Percentiles rank a stretch among this genome's conserved stretches.
These are phyloP conservation scores for Pestalotiopsis fici DNA, from an alignment of 2,329 filamentous ascomycete species.

Conservation along the genomic window DNA sequence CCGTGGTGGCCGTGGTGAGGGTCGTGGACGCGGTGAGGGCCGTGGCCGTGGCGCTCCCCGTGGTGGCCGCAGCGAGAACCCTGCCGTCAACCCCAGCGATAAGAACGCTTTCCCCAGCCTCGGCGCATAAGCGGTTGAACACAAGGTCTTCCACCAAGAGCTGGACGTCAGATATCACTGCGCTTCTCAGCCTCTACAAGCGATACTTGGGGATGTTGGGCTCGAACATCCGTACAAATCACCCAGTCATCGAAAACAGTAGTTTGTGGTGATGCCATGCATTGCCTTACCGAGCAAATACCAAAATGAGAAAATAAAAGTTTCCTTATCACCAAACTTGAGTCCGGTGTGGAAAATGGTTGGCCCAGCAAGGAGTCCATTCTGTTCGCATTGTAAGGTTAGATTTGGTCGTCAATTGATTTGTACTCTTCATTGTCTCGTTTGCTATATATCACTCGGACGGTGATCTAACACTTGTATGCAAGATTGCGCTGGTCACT, in stretches of 20 bases:
- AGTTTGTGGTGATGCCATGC: neutral
- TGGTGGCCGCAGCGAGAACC: conserved; percentile 43
- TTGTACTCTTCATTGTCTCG: neutral
- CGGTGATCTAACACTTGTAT: neutral
- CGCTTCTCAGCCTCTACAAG: conserved; percentile 6
- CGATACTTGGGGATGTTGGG: neutral
- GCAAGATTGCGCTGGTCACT: too few relatives aligned
- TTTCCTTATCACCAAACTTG: conserved; percentile 25
- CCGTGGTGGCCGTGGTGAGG: conserved; percentile 41
- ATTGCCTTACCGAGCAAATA: neutral
- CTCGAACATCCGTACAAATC: neutral
- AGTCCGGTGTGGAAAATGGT: conserved; percentile 21
- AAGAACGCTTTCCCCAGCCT: conserved; percentile 63
- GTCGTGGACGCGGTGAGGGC: conserved; percentile 47
- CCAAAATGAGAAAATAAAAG: conserved; percentile 23
- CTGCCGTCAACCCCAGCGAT: conserved; percentile 57
- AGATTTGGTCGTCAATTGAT: conserved; percentile 17
- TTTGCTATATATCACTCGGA: neutral
- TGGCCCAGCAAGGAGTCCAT: conserved; percentile 21
- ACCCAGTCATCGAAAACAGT: neutral
- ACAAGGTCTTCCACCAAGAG: conserved; percentile 16
- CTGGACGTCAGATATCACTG: conserved; percentile 15
- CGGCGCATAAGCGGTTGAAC: conserved; percentile 44
- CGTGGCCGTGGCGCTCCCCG: conserved; percentile 53
- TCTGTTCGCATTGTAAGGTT: conserved; percentile 27